These are phyloP conservation scores for Prinsepia uniflora DNA, from an alignment of 306 rosid genomes.

Conservation along the genomic window DNA sequence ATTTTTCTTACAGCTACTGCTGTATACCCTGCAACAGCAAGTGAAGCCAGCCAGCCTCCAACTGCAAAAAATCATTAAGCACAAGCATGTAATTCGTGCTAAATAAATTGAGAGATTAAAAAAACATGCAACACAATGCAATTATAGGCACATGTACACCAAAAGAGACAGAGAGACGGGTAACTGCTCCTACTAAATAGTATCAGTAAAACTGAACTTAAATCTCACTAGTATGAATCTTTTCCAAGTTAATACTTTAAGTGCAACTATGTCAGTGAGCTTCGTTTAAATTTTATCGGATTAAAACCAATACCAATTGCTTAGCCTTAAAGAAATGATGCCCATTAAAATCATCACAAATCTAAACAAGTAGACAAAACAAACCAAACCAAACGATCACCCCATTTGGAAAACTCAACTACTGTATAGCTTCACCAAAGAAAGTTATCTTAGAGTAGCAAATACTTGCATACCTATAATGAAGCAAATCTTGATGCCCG, in stretches of 20 bases:
- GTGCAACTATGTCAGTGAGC: too few species aligned
- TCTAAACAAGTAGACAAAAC: neutral
- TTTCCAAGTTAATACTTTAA: too few species aligned
- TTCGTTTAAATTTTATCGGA: too few species aligned
- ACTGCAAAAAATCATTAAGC: conserved; percentile 37
- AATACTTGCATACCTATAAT: conserved; percentile 53
- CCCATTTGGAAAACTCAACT: neutral
- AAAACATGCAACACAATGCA: neutral
- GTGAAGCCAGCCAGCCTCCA: conserved; percentile 94
- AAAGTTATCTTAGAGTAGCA: neutral
- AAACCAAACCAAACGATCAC: neutral
- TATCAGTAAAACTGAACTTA: neutral
- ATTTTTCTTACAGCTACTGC: conserved; percentile 81
- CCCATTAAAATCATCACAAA: neutral
- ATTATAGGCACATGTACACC: neutral
- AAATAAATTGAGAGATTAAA: neutral
- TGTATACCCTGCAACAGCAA: conserved; percentile 79
- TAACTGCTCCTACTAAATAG: conserved; percentile 2
- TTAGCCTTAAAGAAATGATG: too few species aligned
- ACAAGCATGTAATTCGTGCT: conserved; percentile 22
- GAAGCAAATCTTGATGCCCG: conserved; percentile 75
- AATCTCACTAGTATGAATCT: too few species aligned
- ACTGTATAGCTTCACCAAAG: neutral
- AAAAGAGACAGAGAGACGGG: neutral
- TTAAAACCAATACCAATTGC: too few species aligned